Evolutionary conservation across 768 basidiomycete species (phyloP), one percentile per base, ranked within the genome.

Genomic region (Tricholoma flavovirens): DNA sequence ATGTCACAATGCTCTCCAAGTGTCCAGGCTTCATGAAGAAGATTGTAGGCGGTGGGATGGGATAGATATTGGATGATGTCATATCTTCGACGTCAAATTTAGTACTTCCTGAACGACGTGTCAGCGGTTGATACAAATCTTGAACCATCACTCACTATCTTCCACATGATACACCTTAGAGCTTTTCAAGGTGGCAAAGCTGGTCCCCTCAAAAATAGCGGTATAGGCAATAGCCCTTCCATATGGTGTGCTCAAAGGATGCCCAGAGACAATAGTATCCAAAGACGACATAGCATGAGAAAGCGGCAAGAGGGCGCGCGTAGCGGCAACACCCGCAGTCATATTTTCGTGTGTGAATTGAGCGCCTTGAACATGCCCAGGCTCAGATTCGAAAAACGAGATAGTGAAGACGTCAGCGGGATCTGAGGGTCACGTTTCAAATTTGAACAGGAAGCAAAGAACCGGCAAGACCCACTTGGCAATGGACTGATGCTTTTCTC

Each of bases 271-370:
- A 32, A 98, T 73, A 6, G 87, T 89, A 68, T 97, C 94, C 51
- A 87, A 69, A 5, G 84, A 72, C 4, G 87, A 82, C 40, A 93
- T 62, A 11, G 82, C 74, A 62, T 83, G 83, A 21, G 88, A 81
- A 9, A 83, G 73, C 2, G 94, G 93, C 61, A 96, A 82, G 19
- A 94, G 67, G 4, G 84, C 81, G 33, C 88, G 84, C 21, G 83
- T 74, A 3, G 88, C 88, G 0, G 91, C 83, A n/a, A 94, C 87
- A 32, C 91, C 94, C 3, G 94, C 90, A 2, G 92, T 95, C 56
- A 96, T 66, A 60, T 93, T 93, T 67, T 88, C 80, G 67, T 93
- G 90, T 0, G 90, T 90, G 30, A 94, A 71, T 57, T 84, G 83
- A 7, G 79, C 80, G 21, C 80, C 86, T 55, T 79, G 80, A 7